Percentiles rank a stretch among this genome's conserved stretches.
Conservation (phyloP, 805 yeast genomes). For the Metschnikowia chrysomelidarum region DNA sequence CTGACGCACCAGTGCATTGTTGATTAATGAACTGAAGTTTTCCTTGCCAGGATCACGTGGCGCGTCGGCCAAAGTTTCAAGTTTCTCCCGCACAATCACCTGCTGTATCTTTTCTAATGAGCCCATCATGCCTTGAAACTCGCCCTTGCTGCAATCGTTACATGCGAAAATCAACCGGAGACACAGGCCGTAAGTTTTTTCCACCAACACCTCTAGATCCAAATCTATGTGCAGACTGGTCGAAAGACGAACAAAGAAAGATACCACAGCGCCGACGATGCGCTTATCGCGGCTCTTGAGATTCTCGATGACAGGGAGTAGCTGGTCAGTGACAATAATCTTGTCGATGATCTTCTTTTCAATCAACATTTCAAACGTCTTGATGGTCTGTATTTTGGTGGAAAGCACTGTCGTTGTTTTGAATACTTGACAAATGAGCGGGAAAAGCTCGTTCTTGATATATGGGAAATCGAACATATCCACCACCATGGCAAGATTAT, state of each 20-base stretch:
- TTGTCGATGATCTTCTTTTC: constrained; percentile 64
- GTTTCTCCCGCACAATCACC: constrained; percentile 7
- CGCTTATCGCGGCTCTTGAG: constrained; percentile 76
- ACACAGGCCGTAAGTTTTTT: constrained; percentile 16
- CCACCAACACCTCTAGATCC: constrained; percentile 16
- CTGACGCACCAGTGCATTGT: constrained; percentile 26
- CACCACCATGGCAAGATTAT: constrained; percentile 39
- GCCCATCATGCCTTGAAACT: constrained; percentile 30
- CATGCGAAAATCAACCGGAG: constrained; percentile 37
- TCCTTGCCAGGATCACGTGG: constrained; percentile 6
- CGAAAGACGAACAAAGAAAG: constrained; percentile 51
- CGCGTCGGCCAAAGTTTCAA: constrained; percentile 8
- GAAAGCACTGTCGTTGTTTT: constrained; percentile 81
- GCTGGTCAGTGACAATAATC: constrained; percentile 67
- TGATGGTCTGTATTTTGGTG: constrained; percentile 68
- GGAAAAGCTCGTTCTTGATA: constrained; percentile 73
- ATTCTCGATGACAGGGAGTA: constrained; percentile 73
- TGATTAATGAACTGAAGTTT: constrained; percentile 31
- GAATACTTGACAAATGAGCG: constrained; percentile 68
- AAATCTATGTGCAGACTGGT: constrained; percentile 31
- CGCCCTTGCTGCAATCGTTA: constrained; percentile 33
- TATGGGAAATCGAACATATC: constrained; percentile 61
- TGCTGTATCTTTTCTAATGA: constrained; percentile 11
- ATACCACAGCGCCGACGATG: constrained; percentile 52
- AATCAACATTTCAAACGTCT: constrained; percentile 57